A percentile compares a stretch with the other conserved stretches of the same genome.
Evolutionary conservation across 1,284 basidiomycete species (phyloP).

Genomic region (Peniophora sp.): DNA sequence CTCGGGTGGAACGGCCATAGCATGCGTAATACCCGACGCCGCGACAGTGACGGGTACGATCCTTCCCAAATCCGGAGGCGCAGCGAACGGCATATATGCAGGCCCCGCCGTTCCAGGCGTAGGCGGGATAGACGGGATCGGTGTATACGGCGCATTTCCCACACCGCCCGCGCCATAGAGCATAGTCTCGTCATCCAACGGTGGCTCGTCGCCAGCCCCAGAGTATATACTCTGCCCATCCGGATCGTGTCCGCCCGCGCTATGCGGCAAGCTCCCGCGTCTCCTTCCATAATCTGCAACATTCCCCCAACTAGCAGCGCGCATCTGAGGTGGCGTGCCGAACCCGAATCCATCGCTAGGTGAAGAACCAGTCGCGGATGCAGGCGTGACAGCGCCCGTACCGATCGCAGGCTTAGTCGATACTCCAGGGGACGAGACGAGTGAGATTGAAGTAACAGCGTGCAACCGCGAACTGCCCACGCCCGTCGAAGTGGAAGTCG

Average conservation of each 20-base stretch:
- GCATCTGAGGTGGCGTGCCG: conserved; percentile 32
- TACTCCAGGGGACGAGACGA: no score
- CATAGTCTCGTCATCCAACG: conserved; percentile 42
- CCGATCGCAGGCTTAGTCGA: conserved; percentile 17
- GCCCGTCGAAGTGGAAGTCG: no score
- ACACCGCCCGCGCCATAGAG: conserved; percentile 47
- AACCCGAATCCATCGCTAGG: conserved; percentile 11
- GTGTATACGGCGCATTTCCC: conserved; percentile 30
- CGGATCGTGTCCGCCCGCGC: conserved; percentile 24
- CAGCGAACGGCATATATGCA: not conserved
- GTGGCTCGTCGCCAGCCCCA: conserved; percentile 32
- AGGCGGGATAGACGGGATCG: conserved; percentile 20
- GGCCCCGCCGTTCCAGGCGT: conserved; percentile 1
- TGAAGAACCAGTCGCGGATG: conserved; percentile 9
- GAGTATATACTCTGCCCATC: conserved; percentile 47
- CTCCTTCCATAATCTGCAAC: conserved; percentile 27
- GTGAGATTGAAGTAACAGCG: no score
- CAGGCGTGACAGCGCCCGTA: conserved; percentile 17
- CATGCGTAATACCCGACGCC: conserved; percentile 21
- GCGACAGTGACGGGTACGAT: conserved; percentile 11
- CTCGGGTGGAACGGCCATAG: conserved; percentile 14
- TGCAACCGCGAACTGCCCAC: no score
- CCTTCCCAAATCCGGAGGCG: not conserved
- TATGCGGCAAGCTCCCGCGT: no score
- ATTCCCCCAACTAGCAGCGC: conserved; percentile 61